phyloP scores from a whole-genome alignment of 495 filamentous ascomycete species.

The Baudoinia panamericana region DNA sequence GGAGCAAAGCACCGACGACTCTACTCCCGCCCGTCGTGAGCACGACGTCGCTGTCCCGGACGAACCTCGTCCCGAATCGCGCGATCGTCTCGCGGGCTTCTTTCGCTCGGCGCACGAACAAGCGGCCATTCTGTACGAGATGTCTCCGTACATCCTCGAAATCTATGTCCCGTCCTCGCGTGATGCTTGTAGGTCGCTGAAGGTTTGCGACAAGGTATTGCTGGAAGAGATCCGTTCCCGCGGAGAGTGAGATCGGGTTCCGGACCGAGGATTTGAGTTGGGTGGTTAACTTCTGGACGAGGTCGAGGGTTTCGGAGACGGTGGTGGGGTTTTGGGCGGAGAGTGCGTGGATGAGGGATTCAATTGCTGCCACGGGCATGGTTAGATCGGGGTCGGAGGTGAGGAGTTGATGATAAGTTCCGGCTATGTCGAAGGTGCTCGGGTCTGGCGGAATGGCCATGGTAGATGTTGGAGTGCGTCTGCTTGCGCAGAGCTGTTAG shows the following conservation, averaged over 20 bases:
- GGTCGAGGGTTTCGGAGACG: constrained; percentile 81
- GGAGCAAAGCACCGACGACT: constrained; percentile 65
- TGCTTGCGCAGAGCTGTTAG: too few species aligned
- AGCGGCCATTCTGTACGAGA: constrained; percentile 63
- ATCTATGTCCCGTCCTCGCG: too few species aligned
- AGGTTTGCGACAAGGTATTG: constrained; percentile 71
- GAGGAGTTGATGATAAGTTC: constrained; percentile 47
- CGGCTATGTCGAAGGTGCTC: constrained; percentile 35
- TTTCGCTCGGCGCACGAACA: constrained; percentile 83
- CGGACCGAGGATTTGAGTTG: constrained; percentile 60
- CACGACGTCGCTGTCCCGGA: constrained; percentile 62
- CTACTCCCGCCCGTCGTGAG: constrained; percentile 79
- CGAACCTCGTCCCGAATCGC: constrained; percentile 56
- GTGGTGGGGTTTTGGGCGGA: constrained; percentile 63
- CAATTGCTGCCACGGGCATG: constrained; percentile 92
- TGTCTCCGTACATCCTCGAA: constrained; percentile 75
- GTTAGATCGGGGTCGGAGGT: constrained; percentile 66
- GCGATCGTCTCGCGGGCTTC: constrained; percentile 73
- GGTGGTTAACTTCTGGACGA: constrained; percentile 59
- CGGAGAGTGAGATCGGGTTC: constrained; percentile 82
- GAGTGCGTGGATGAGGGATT: constrained; percentile 76
- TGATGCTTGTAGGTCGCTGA: constrained; percentile 43
- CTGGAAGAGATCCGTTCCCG: constrained; percentile 91
- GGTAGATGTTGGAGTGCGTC: too few species aligned
- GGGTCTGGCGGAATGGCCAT: too few species aligned